These are phyloP conservation scores for Boletus insuetus DNA, from an alignment of 768 basidiomycete genomes.

Conservation along the genomic window DNA sequence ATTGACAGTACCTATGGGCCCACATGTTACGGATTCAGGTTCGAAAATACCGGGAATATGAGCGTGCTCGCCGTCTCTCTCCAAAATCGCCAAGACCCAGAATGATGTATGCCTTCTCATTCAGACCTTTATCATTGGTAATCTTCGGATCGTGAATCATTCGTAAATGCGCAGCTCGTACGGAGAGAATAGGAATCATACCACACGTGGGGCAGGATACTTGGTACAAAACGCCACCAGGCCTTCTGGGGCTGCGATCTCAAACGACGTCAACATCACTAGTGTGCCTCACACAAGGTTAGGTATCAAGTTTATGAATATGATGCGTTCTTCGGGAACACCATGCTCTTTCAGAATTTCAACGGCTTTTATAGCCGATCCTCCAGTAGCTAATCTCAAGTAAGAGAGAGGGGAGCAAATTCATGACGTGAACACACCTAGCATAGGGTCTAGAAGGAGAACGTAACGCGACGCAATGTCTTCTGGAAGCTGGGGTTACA, in stretches of 20 bases:
- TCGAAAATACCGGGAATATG: background rate
- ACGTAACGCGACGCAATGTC: constrained; percentile 92
- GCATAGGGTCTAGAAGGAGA: constrained; percentile 95
- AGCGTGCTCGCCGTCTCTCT: constrained; percentile 63
- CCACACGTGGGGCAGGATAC: constrained; percentile 76
- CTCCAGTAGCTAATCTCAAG: constrained; percentile 71
- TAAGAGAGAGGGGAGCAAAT: background rate
- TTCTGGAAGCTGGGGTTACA: constrained; percentile 66
- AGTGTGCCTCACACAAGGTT: background rate
- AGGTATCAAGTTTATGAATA: constrained; percentile 88
- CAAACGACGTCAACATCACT: background rate
- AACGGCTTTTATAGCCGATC: constrained; percentile 96
- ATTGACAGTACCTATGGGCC: constrained; percentile 24
- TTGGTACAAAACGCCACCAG: constrained; percentile 71
- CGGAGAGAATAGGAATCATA: constrained; percentile 36
- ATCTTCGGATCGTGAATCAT: constrained; percentile 45
- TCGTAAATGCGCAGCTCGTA: background rate
- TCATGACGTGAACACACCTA: constrained; percentile 52
- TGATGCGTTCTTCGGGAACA: constrained; percentile 91
- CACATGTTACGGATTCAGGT: background rate
- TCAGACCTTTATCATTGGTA: constrained; percentile 89
- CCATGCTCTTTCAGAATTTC: constrained; percentile 90
- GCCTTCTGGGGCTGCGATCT: constrained; percentile 94
- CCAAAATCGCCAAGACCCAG: constrained; percentile 98
- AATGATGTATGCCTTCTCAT: constrained; percentile 87